phyloP scores from a whole-genome alignment of 2,329 filamentous ascomycete genomes.

The Aspergillus nomiae region DNA sequence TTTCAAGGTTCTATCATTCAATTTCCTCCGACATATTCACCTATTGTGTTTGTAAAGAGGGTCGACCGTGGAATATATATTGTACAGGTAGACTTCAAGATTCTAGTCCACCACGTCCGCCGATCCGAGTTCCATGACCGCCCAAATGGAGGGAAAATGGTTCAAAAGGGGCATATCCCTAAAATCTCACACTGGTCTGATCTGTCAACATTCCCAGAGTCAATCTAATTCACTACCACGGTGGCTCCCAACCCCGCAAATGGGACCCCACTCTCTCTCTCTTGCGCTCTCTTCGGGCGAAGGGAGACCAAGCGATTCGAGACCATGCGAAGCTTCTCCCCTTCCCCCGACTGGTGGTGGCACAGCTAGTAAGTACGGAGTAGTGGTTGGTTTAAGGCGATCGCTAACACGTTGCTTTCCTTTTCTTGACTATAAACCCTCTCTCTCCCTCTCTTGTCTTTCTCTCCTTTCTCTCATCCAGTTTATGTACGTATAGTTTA shows the following conservation, averaged over 20 bases:
- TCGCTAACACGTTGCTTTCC: not conserved
- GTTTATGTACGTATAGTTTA: not conserved
- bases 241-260: not conserved
- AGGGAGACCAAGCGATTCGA: conserved; percentile 2
- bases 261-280: not conserved
- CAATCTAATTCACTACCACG: not conserved
- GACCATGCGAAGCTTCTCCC: not conserved
- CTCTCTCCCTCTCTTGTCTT: not conserved
- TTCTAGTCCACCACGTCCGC: not conserved
- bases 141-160: not conserved
- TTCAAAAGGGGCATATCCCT: not conserved
- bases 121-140: not conserved
- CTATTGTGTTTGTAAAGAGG: too few species aligned
- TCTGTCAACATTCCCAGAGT: not conserved
- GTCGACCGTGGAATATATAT: too few species aligned
- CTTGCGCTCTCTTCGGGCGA: not conserved
- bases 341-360: not conserved
- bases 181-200: not conserved
- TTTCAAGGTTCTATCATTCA: too few species aligned
- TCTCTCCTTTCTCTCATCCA: not conserved
- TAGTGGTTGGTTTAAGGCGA: not conserved
- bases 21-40: too few species aligned
- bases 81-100: not conserved
- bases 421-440: not conserved
- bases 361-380: not conserved